Base-by-base conservation (phyloP, 495 filamentous ascomycete genomes). In the Penicillium goetzii region DNA sequence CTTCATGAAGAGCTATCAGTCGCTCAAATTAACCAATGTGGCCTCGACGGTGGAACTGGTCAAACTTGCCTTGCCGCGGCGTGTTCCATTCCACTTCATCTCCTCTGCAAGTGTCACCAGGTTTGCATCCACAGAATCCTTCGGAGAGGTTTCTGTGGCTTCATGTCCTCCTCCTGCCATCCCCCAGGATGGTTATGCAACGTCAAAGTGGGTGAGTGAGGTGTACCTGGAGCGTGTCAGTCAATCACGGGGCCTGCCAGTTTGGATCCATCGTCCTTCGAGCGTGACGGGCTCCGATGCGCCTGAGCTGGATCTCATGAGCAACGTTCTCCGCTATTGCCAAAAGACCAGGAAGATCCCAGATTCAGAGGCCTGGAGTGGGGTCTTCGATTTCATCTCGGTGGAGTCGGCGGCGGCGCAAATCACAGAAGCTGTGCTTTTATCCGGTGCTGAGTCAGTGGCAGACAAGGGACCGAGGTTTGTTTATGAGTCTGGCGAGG, bases 131-230 rank as follows among this genome's bases (percentile, higher is more conserved):
- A 59, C 66, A 26, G 56, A 61, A 1, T 64, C 60, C 15, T 69
- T 69, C 21, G 69, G 66, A 15, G 69, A 72, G 19, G n/a, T 3
- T 0, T 72, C 69, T 23, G 32, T 72, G 14, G 64, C 67, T 9
- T 25, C 38, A 0, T 70, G 56, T 56, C 56, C 41, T 4, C 71
- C 67, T 28, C 65, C 70, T 3, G 25, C 30, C 4, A 23, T 62
- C n/a, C 59, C 72, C 30, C 26, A 64, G 2, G 67, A 81, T 51
- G 84, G 84, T 1, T 88, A 86, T 58, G 65, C 67, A 0, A 74
- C 83, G 0, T 69, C 74, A 3, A 85, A 85, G 33, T 88, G 86
- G 85, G 85, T 79, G 1, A 78, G 80, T 58, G 86, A 88, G 68
- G 58, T 55, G 8, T 67, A 76, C 26, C 70, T 88, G 0, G 83